Evolutionary conservation across 495 filamentous ascomycete species (phyloP), one percentile per base, ranked within the genome.

Genomic region (Neurospora tetrasperma): DNA sequence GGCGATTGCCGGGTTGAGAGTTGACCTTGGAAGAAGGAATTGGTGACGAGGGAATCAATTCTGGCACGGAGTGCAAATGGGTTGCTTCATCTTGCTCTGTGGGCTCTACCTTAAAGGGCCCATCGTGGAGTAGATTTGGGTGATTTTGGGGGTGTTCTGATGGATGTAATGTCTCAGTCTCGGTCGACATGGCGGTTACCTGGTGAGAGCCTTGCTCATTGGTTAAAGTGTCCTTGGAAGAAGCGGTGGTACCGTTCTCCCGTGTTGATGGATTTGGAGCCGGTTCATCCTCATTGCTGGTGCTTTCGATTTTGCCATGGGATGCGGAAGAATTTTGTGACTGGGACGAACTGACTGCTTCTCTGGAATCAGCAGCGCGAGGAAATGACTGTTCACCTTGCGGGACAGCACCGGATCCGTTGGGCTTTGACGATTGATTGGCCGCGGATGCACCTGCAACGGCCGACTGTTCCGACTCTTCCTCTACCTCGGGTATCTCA

Each of bases 391-490:
- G 27, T 62, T 35, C 54, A 62, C 27, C 12, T 62, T 35, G 54
- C 12, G 27, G 16, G 23, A 62, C 54, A 62, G 54, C 27, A 62
- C 27, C 54, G 3, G 23, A 35, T 62, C 54, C 23, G 23, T 35
- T 62, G 27, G 54, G 12, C 27, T 18, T 35, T 62, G 27, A 35
- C 54, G 23, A 16, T 12, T 31, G 23, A 14, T 18, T 35, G 23
- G 31, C 54, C 3, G 54, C 12, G 27, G 54, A 31, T 18, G 54
- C 27, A 66, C 54, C 23, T 14, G 62, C 72, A 42, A 70, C 69
- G 18, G 77, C 78, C 3, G 78, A 80, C 4, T 70, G 54, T 0
- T 76, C 77, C 20, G 78, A 78, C 14, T 75, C 79, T 16, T 77
- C 78, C 4, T 70, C 73, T 2, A 73, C 71, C 9, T 71, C 69